These are phyloP conservation scores for Candida tunisiensis DNA, from an alignment of 1,139 yeast species.

Conservation along the genomic window DNA sequence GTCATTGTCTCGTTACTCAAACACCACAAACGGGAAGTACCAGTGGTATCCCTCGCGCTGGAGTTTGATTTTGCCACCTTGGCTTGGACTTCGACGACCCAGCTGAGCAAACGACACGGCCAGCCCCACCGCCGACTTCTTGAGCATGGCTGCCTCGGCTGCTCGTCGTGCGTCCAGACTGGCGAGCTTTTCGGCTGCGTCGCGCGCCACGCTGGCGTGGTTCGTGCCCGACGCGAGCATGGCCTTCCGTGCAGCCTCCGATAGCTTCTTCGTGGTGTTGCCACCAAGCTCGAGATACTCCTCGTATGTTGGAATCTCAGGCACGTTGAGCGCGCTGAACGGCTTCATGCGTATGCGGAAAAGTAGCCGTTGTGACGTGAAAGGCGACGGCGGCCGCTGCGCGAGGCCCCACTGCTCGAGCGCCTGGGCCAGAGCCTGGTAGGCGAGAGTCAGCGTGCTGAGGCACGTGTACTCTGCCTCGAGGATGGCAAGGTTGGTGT, in stretches of 20 bases:
- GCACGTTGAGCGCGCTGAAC: constrained; percentile 71
- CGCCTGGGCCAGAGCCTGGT: constrained; percentile 23
- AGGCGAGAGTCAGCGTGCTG: constrained; percentile 23
- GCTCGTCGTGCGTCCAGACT: too few relatives aligned
- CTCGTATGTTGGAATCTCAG: constrained; percentile 37
- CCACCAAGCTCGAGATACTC: constrained; percentile 5
- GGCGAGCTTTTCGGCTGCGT: too few relatives aligned
- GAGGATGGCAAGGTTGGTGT: constrained; percentile 19
- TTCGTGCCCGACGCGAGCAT: constrained; percentile 5
- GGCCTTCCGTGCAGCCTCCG: constrained; percentile 6
- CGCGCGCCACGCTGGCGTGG: constrained; percentile 5
- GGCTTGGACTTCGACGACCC: constrained; percentile 3
- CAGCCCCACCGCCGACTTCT: constrained; percentile 17
- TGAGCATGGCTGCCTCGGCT: constrained; percentile 14
- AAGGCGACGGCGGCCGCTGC: constrained; percentile 21
- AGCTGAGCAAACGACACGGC: constrained; percentile 9
- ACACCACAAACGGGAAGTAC: constrained; percentile 17
- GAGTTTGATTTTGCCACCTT: constrained; percentile 5
- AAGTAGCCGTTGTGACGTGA: constrained; percentile 31
- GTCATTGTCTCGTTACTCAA: too few relatives aligned
- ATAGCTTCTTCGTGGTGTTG: constrained; percentile 4
- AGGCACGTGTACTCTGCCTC: constrained; percentile 23
- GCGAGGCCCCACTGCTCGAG: constrained; percentile 19
- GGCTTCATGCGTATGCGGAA: constrained; percentile 65
- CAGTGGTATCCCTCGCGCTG: constrained; percentile 13